Evolutionary conservation across 108 stramenopile species (phyloP).

Genomic region (Pseudonitzschia multiseries): DNA sequence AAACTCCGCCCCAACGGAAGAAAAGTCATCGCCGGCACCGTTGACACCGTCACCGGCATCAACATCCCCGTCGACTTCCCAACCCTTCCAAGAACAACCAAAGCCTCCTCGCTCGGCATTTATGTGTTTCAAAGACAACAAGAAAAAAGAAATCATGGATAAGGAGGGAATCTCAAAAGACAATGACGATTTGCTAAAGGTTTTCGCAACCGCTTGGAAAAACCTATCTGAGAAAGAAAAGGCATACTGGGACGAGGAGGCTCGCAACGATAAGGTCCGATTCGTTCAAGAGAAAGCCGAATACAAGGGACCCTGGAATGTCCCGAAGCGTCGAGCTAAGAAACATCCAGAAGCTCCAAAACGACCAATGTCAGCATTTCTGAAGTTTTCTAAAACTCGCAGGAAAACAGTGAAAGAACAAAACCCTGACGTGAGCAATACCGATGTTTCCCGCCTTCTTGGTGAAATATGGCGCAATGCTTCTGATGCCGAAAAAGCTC

Average conservation of each 20-base stretch:
- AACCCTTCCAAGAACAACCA: conserved; percentile 26
- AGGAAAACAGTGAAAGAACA: conserved; percentile 47
- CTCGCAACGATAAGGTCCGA: conserved; percentile 60
- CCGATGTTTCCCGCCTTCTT: conserved; percentile 56
- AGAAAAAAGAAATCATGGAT: conserved; percentile 42
- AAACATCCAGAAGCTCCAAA: conserved; percentile 65
- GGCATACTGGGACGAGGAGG: conserved; percentile 59
- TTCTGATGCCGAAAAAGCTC: conserved; percentile 37
- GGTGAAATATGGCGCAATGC: conserved; percentile 75
- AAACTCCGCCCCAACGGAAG: not conserved
- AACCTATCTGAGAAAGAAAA: conserved; percentile 39
- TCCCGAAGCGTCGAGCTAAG: conserved; percentile 58
- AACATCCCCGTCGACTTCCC: not conserved
- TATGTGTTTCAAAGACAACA: conserved; percentile 63
- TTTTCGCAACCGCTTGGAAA: conserved; percentile 51
- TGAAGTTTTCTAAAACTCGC: conserved; percentile 56
- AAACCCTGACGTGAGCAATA: conserved; percentile 64
- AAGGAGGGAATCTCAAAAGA: conserved; percentile 30
- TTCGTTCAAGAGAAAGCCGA: conserved; percentile 41
- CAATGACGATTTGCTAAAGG: conserved; percentile 36
- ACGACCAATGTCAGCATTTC: conserved; percentile 70
- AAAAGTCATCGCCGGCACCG: not conserved
- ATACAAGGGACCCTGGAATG: conserved; percentile 50
- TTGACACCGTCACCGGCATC: not conserved
- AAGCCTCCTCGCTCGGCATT: conserved; percentile 64